Conservation (phyloP, 331 rosid species). For the Acacia concinna region DNA sequence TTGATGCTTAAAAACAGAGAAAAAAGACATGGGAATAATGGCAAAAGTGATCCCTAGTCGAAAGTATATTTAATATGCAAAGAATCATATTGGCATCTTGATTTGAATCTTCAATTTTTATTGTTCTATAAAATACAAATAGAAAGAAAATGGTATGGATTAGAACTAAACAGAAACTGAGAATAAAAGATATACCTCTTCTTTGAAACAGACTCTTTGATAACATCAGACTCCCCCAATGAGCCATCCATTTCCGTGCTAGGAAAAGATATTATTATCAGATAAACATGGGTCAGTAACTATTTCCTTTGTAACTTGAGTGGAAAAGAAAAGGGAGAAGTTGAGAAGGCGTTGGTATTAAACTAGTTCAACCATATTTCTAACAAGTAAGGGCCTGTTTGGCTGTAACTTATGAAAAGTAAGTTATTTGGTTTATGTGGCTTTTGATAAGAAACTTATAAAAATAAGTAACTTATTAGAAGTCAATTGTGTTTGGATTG, state of each 20-base stretch:
- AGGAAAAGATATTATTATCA: constrained; percentile 32
- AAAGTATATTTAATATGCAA: constrained; percentile 17
- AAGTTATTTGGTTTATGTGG: too few relatives aligned
- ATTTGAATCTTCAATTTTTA: background rate
- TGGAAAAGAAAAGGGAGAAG: background rate
- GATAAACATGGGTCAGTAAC: constrained; percentile 27
- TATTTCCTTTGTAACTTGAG: background rate
- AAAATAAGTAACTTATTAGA: too few relatives aligned
- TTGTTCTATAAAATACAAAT: background rate
- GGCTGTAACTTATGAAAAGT: too few relatives aligned
- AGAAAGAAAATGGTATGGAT: background rate
- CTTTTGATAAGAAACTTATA: too few relatives aligned
- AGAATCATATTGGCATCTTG: background rate
- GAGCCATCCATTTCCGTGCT: constrained; percentile 78
- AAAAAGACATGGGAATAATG: background rate
- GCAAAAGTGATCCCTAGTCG: background rate
- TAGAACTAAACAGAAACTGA: constrained; percentile 5
- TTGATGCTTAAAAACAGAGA: constrained; percentile 3
- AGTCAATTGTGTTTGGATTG: too few relatives aligned
- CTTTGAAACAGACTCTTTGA: constrained; percentile 66
- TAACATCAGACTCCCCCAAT: constrained; percentile 66
- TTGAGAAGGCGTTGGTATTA: background rate
- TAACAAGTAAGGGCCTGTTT: too few relatives aligned
- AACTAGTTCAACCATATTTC: background rate
- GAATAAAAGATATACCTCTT: constrained; percentile 58